Percentiles rank a stretch among this genome's conserved stretches.
These are phyloP conservation scores for Monascus purpureus DNA, from an alignment of 495 filamentous ascomycete species.

Conservation along the genomic window DNA sequence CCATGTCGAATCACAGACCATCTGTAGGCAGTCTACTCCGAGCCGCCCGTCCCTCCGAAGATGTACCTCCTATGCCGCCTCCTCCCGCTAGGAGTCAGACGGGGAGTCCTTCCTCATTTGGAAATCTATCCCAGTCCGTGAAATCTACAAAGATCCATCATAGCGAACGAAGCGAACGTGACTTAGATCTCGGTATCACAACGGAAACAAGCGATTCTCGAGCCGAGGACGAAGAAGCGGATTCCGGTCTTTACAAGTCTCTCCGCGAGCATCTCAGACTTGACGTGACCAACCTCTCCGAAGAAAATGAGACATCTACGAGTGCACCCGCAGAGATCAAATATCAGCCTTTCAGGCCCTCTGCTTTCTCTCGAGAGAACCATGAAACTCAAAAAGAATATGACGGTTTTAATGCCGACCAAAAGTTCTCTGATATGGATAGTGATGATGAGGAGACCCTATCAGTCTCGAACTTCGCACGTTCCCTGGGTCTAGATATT, in stretches of 20 bases:
- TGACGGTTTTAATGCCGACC: slow-evolving; percentile 2
- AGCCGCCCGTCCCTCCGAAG: slow-evolving; percentile 19
- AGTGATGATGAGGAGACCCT: slow-evolving; percentile 18
- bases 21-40: slow-evolving; percentile 25
- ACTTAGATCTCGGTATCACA: slow-evolving; percentile 6
- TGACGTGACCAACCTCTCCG: slow-evolving; percentile 3
- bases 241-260: slow-evolving; percentile 4
- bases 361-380: too few relatives aligned
- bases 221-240: slow-evolving; percentile 2
- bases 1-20: slow-evolving; percentile 22
- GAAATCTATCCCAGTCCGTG: slow-evolving; percentile 13
- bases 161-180: slow-evolving; percentile 14
- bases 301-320: slow-evolving; percentile 3
- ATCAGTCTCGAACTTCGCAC: slow-evolving; percentile 27
- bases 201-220: slow-evolving; percentile 2
- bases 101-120: slow-evolving; percentile 9
- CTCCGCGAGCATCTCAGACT: too few relatives aligned
- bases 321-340: slow-evolving; percentile 3
- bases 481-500: slow-evolving; percentile 25
- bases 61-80: slow-evolving; percentile 24
- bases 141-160: slow-evolving; percentile 9
- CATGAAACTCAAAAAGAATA: too few relatives aligned
- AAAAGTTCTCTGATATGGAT: slow-evolving; percentile 21
- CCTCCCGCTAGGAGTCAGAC: slow-evolving; percentile 14
- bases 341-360: slow-evolving; percentile 9